Percentiles rank a stretch among this genome's conserved stretches.
Evolutionary conservation across 2,329 filamentous ascomycete species (phyloP).

Genomic region (Cladosporium sp.): DNA sequence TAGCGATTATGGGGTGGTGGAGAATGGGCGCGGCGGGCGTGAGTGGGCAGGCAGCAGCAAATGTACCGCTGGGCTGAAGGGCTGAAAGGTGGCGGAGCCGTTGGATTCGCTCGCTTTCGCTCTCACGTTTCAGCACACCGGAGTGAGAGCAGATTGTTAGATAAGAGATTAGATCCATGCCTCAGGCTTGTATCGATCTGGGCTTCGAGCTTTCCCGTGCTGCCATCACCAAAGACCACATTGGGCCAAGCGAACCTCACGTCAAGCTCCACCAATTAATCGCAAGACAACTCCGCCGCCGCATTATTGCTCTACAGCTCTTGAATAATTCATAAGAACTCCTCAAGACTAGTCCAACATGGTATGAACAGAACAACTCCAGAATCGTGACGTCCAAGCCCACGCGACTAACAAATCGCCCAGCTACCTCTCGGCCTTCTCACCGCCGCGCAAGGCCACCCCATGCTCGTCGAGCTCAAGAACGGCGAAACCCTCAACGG

Average conservation of each 20-base stretch:
- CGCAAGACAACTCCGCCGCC: not conserved
- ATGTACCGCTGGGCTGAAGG: not conserved
- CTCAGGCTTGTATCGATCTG: not conserved
- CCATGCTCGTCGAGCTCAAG: conserved; percentile 96
- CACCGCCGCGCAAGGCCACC: conserved; percentile 93
- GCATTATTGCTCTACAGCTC: not conserved
- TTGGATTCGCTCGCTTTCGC: conserved; percentile 5
- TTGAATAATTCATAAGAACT: not conserved
- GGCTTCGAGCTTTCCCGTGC: not conserved
- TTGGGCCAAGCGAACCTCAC: conserved; percentile 12
- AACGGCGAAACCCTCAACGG: conserved; percentile 97
- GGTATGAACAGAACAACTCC: conserved; percentile 21
- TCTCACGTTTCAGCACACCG: not conserved
- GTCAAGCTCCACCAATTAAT: conserved; percentile 3
- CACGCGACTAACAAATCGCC: conserved; percentile 19
- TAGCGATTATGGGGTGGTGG: not conserved
- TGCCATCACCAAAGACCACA: conserved; percentile 1
- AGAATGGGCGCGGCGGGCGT: not conserved
- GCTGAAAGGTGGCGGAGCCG: not conserved
- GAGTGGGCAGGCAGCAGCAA: conserved; percentile 7
- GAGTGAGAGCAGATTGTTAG: not conserved
- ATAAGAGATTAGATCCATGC: not conserved
- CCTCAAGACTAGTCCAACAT: conserved; percentile 20
- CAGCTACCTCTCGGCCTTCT: conserved; percentile 75
- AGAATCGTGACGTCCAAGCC: not conserved